Conservation (phyloP, 2,329 filamentous ascomycete genomes). For the Elsinoe arachidis region DNA sequence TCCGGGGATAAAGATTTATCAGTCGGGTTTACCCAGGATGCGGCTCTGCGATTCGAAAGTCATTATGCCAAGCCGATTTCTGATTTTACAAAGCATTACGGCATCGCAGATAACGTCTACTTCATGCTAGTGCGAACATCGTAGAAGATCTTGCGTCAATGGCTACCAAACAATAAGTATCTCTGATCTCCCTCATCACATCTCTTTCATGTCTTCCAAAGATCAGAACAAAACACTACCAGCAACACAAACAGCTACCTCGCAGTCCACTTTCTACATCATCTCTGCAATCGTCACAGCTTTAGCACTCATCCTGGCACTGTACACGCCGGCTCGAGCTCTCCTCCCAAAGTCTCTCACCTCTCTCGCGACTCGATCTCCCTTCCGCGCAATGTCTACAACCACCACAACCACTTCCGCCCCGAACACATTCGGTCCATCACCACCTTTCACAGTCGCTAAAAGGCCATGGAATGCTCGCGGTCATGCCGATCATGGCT, state of each 20-base stretch:
- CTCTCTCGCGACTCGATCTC: constrained; percentile 20
- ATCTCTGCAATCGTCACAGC: constrained; percentile 26
- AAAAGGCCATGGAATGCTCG: constrained; percentile 63
- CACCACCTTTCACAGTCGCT: constrained; percentile 50
- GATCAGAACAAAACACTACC: constrained; percentile 4
- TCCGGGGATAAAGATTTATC: neutral
- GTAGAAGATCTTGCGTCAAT: neutral
- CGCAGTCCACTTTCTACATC: constrained; percentile 20
- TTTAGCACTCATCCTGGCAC: constrained; percentile 38
- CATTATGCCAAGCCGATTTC: constrained; percentile 2
- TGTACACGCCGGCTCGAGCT: constrained; percentile 33
- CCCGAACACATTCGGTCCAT: constrained; percentile 13
- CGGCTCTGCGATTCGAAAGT: constrained; percentile 10
- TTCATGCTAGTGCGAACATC: neutral
- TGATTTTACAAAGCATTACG: constrained; percentile 12
- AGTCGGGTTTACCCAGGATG: neutral
- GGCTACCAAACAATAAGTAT: constrained; percentile 15
- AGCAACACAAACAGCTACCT: constrained; percentile 5
- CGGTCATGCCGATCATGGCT: constrained; percentile 74
- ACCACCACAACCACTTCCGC: constrained; percentile 25
- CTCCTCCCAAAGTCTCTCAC: constrained; percentile 28
- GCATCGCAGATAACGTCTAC: neutral
- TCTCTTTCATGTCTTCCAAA: constrained; percentile 18
- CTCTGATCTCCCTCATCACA: neutral
- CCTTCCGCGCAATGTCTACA: constrained; percentile 32